Conservation (phyloP, 2,329 filamentous ascomycete species). For the Verticillium klebahnii region DNA sequence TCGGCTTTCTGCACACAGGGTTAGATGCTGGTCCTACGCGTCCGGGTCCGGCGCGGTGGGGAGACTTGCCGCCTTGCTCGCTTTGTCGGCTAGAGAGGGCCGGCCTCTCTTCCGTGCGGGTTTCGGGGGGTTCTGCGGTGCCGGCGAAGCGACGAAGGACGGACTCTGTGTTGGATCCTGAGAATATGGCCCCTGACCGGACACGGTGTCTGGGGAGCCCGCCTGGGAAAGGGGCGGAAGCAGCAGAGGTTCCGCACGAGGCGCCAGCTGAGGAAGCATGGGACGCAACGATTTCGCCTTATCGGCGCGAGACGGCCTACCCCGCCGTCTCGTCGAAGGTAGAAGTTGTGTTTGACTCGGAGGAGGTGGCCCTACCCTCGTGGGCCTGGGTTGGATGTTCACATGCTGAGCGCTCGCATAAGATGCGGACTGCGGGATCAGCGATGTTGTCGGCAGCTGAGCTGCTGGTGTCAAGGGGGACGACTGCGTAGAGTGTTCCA, state of each 20-base stretch:
- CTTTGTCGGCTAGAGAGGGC: slow-evolving; percentile 1
- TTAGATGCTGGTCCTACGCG: not conserved
- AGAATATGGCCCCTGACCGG: not conserved
- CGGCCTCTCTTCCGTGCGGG: not conserved
- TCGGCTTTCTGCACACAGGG: not conserved
- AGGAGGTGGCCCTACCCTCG: not conserved
- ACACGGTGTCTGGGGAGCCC: not conserved
- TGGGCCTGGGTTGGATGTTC: not conserved
- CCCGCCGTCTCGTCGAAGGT: slow-evolving; percentile 31
- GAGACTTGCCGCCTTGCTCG: slow-evolving; percentile 1
- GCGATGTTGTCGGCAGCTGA: not conserved
- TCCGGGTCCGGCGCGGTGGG: not conserved
- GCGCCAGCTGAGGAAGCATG: slow-evolving; percentile 26
- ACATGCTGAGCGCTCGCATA: slow-evolving; percentile 1
- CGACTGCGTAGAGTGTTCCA: not conserved
- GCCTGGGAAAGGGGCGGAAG: not conserved
- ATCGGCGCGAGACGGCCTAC: slow-evolving; percentile 39
- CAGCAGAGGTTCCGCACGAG: slow-evolving; percentile 10
- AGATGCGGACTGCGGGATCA: not conserved
- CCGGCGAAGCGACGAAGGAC: not conserved
- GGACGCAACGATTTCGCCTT: slow-evolving; percentile 27
- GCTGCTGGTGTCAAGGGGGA: not conserved
- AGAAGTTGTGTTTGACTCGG: not conserved
- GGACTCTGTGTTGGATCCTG: not conserved
- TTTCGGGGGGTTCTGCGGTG: not conserved